phyloP scores from a whole-genome alignment of 805 yeast species.

The Yarrowia sp. region DNA sequence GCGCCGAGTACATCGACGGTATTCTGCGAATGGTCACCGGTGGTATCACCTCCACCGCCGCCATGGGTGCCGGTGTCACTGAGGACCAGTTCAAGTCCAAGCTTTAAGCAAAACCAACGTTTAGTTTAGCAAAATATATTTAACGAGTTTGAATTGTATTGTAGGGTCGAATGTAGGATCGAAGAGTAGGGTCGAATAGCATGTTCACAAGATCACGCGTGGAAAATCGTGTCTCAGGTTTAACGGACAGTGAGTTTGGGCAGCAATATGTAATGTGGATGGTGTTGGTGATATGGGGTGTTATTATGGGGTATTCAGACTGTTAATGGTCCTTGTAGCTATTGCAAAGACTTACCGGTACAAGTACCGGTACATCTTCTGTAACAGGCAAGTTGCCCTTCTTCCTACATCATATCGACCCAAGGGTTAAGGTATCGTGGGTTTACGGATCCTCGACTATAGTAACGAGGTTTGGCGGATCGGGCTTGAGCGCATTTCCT shows the following conservation, averaged over 20 bases:
- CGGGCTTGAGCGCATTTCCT: too few species aligned
- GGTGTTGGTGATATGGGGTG: too few species aligned
- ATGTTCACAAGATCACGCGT: background rate
- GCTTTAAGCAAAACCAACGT: slow-evolving; percentile 22
- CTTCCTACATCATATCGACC: too few species aligned
- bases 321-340: too few species aligned
- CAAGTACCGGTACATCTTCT: too few species aligned
- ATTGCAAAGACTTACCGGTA: too few species aligned
- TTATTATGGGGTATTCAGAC: too few species aligned
- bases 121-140: background rate
- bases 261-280: too few species aligned
- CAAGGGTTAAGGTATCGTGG: background rate
- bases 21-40: slow-evolving; percentile 87
- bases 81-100: slow-evolving; percentile 82
- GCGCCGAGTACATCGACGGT: slow-evolving; percentile 94
- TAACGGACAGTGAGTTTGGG: too few species aligned
- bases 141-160: background rate
- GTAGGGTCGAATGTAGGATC: too few species aligned
- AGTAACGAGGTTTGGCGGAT: background rate
- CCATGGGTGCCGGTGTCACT: slow-evolving; percentile 98
- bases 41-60: slow-evolving; percentile 93
- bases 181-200: too few species aligned
- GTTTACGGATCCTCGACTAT: background rate
- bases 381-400: too few species aligned
- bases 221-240: background rate